A percentile compares a stretch with the other conserved stretches of the same genome.
Conservation (phyloP, 2,329 filamentous ascomycete species). For the Phialophora chinensis region DNA sequence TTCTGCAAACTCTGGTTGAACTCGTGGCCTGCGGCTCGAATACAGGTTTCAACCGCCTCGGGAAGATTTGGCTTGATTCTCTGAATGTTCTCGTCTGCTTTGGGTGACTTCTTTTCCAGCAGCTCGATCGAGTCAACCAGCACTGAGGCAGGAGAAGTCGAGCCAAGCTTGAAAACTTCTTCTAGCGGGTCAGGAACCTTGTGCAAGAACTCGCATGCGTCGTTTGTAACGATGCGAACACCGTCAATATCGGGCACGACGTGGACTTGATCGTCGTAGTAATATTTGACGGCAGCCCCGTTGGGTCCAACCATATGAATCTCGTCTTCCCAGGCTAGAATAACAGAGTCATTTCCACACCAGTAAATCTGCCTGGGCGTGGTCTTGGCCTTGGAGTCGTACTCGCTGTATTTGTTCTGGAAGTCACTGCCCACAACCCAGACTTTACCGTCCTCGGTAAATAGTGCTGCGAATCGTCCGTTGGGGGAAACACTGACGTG, state of each 20-base stretch:
- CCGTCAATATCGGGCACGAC: conserved; percentile 87
- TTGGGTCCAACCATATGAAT: conserved; percentile 90
- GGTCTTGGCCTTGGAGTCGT: conserved; percentile 84
- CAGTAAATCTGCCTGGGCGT: conserved; percentile 87
- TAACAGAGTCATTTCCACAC: conserved; percentile 93
- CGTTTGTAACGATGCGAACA: conserved; percentile 86
- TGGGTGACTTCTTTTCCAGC: conserved; percentile 90
- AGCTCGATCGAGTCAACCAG: conserved; percentile 90
- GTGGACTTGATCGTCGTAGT: conserved; percentile 90
- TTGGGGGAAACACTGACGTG: conserved; percentile 92
- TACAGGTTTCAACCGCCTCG: conserved; percentile 91
- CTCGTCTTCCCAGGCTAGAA: conserved; percentile 97
- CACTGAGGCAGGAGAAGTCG: conserved; percentile 88
- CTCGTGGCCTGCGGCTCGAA: conserved; percentile 91
- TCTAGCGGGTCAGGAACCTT: conserved; percentile 86
- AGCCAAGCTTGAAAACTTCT: conserved; percentile 86
- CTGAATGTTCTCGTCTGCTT: conserved; percentile 97
- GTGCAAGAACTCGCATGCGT: conserved; percentile 97
- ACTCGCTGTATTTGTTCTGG: conserved; percentile 87
- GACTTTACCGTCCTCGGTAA: conserved; percentile 80
- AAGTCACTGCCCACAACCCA: conserved; percentile 97
- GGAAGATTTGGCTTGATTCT: conserved; percentile 85
- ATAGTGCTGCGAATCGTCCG: conserved; percentile 84
- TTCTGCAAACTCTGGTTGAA: conserved; percentile 94
- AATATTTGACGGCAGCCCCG: conserved; percentile 74